Percentiles rank a stretch among this genome's conserved stretches.
These are phyloP conservation scores for Tricholoma hemisulphureum DNA, from an alignment of 768 basidiomycete genomes.

Conservation along the genomic window DNA sequence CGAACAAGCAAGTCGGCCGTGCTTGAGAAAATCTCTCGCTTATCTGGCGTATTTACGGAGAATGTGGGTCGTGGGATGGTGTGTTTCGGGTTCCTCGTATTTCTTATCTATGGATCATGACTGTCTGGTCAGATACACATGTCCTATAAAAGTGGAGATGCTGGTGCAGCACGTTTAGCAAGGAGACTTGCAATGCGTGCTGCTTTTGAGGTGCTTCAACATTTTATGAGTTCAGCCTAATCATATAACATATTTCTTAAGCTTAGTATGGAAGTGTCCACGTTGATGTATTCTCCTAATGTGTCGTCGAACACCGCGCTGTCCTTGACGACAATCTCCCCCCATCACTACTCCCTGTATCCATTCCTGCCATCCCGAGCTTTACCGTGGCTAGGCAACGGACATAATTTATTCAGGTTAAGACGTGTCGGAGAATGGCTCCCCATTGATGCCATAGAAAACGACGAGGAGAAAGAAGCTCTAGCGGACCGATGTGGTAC, in stretches of 20 bases:
- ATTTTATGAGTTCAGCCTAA: background rate
- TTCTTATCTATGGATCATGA: background rate
- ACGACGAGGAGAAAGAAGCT: slow-evolving; percentile 35
- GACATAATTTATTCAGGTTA: slow-evolving; percentile 52
- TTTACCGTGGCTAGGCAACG: slow-evolving; percentile 46
- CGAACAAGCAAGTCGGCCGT: slow-evolving; percentile 43
- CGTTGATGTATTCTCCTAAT: slow-evolving; percentile 9
- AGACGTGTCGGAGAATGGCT: slow-evolving; percentile 66
- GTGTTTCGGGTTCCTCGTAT: slow-evolving; percentile 4
- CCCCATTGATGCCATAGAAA: slow-evolving; percentile 31
- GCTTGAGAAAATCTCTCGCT: slow-evolving; percentile 66
- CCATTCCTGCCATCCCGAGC: slow-evolving; percentile 57
- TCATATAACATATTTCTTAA: slow-evolving; percentile 4
- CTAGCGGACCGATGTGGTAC: slow-evolving; percentile 33
- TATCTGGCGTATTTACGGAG: slow-evolving; percentile 64
- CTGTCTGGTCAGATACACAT: slow-evolving; percentile 50
- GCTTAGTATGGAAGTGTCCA: slow-evolving; percentile 10
- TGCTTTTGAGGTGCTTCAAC: slow-evolving; percentile 46
- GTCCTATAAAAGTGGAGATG: slow-evolving; percentile 43
- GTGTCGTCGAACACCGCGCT: background rate
- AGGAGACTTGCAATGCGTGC: slow-evolving; percentile 53
- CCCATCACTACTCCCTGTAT: slow-evolving; percentile 57
- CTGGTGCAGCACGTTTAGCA: slow-evolving; percentile 40
- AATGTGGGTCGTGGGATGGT: slow-evolving; percentile 50
- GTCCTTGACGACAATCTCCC: slow-evolving; percentile 27